Conservation (phyloP, 2,329 filamentous ascomycete genomes). For the Aspergillus luchuensis region DNA sequence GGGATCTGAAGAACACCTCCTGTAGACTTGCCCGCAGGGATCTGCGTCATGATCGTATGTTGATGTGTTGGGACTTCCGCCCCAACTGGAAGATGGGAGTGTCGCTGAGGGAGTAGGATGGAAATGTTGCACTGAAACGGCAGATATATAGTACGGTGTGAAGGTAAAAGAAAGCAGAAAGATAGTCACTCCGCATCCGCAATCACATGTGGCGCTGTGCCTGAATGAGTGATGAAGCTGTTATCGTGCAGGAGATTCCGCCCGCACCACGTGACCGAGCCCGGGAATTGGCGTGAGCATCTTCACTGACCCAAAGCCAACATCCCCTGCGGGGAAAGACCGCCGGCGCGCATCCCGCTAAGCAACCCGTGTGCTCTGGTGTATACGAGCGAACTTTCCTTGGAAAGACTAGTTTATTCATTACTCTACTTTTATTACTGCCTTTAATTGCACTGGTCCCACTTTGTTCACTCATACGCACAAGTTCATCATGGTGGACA, state of each 20-base stretch:
- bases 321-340: constrained; percentile 9
- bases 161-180: not conserved
- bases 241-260: not conserved
- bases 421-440: not conserved
- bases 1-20: constrained; percentile 59
- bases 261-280: not conserved
- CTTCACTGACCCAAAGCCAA: not conserved
- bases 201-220: not conserved
- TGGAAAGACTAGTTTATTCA: not conserved
- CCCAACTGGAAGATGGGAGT: not conserved
- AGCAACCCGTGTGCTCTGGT: constrained; percentile 3
- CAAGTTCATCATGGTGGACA: constrained; percentile 42
- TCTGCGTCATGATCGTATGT: constrained; percentile 31
- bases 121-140: not conserved
- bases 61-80: constrained; percentile 1
- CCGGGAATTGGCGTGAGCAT: not conserved
- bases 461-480: not conserved
- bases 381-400: not conserved
- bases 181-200: not conserved
- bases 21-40: constrained; percentile 34
- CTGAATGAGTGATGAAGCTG: not conserved
- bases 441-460: not conserved
- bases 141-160: no score
- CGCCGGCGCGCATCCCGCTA: not conserved
- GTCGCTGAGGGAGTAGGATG: not conserved